Conservation (phyloP, 2,329 filamentous ascomycete species). For the Diaporthe humulicola region DNA sequence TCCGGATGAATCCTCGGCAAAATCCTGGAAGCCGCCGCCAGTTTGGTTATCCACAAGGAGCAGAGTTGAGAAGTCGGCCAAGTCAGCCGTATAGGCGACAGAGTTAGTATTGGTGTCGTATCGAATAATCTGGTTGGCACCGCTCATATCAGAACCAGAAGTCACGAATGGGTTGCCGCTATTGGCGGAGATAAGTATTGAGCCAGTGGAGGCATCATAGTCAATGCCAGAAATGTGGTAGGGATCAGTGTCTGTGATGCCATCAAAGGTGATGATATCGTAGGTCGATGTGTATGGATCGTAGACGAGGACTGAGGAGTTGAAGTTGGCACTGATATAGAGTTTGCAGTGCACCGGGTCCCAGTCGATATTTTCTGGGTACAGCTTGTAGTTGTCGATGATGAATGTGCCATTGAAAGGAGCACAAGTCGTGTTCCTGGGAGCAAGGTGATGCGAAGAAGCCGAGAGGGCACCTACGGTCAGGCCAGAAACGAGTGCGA, state of each 20-base stretch:
- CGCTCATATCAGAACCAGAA: not conserved
- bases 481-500: not conserved
- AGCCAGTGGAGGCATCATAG: not conserved
- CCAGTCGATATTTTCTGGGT: slow-evolving; percentile 1
- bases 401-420: not conserved
- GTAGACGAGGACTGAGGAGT: not conserved
- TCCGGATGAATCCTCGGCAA: not conserved
- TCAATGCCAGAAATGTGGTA: slow-evolving; percentile 1
- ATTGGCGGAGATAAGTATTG: not conserved
- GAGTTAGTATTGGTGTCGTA: not conserved
- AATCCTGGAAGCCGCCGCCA: not conserved
- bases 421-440: not conserved
- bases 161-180: slow-evolving; percentile 8
- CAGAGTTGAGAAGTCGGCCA: not conserved
- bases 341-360: slow-evolving; percentile 3
- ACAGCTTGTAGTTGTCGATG: slow-evolving; percentile 3
- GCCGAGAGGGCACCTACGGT: not conserved
- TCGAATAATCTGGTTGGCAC: not conserved
- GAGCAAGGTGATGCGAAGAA: not conserved
- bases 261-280: not conserved
- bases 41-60: not conserved
- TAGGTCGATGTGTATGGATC: slow-evolving; percentile 2
- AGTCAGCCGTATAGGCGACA: not conserved
- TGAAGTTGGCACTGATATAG: slow-evolving; percentile 1
- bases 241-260: not conserved